Percentiles rank a stretch among this genome's conserved stretches.
Conservation (phyloP, 2,329 filamentous ascomycete species). For the Madurella mycetomatis region DNA sequence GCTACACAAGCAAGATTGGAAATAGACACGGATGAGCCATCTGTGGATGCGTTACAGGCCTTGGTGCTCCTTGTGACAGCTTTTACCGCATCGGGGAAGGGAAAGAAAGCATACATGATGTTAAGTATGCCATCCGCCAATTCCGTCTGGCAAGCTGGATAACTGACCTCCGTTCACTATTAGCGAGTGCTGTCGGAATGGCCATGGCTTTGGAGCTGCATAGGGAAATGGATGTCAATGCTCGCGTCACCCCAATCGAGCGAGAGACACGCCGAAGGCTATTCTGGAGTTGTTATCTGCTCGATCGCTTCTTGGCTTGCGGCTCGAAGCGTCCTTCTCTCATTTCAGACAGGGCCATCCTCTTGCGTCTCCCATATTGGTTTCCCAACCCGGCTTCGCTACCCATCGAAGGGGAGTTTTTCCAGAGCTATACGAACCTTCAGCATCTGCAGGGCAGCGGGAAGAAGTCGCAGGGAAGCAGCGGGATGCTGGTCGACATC, state of each 20-base stretch:
- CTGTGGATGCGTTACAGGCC: slow-evolving; percentile 71
- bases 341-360: slow-evolving; percentile 70
- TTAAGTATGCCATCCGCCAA: slow-evolving; percentile 50
- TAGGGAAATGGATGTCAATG: slow-evolving; percentile 63
- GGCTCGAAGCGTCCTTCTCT: slow-evolving; percentile 80
- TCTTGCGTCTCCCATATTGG: slow-evolving; percentile 73
- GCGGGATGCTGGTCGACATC: slow-evolving; percentile 79
- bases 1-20: slow-evolving; percentile 63
- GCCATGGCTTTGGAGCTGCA: slow-evolving; percentile 76
- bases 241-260: slow-evolving; percentile 61
- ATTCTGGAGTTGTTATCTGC: slow-evolving; percentile 85
- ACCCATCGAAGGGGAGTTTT: slow-evolving; percentile 72
- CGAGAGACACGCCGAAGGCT: slow-evolving; percentile 72
- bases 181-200: slow-evolving; percentile 76
- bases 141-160: background rate
- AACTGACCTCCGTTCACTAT: slow-evolving; percentile 31
- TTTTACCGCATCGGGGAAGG: slow-evolving; percentile 71
- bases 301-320: slow-evolving; percentile 78
- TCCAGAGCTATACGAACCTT: slow-evolving; percentile 72
- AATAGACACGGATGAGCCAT: slow-evolving; percentile 76
- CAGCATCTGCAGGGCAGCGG: slow-evolving; percentile 66
- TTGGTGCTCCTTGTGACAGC: slow-evolving; percentile 70
- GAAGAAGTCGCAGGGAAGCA: slow-evolving; percentile 69
- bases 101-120: slow-evolving; percentile 84
- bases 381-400: slow-evolving; percentile 56